A percentile compares a stretch with the other conserved stretches of the same genome.
phyloP scores from a whole-genome alignment of 2,329 filamentous ascomycete species.

The Colletotrichum graminicola region DNA sequence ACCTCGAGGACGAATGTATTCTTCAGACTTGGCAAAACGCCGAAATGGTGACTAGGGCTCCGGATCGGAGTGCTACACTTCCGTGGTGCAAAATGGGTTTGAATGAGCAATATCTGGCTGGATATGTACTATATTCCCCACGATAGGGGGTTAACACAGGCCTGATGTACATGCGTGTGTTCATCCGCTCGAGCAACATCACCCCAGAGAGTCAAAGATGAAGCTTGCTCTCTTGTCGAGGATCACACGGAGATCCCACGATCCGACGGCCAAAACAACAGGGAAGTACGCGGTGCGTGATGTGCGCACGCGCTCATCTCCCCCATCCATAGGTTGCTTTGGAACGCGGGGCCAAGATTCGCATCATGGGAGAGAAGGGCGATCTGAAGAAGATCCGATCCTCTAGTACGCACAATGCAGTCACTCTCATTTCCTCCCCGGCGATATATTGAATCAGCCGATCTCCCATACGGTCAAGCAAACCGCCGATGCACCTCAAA shows the following conservation, averaged over 20 bases:
- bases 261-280: neutral
- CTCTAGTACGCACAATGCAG: neutral
- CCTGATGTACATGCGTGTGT: too few species aligned
- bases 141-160: neutral
- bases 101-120: neutral
- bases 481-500: constrained; percentile 5
- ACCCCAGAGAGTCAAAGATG: neutral
- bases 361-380: neutral
- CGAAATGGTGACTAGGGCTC: neutral
- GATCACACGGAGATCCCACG: neutral
- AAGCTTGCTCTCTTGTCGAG: neutral
- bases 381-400: neutral
- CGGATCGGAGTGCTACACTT: neutral
- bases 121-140: neutral
- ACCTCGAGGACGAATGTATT: neutral
- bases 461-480: constrained; percentile 18
- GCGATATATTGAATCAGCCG: constrained; percentile 1
- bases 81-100: neutral
- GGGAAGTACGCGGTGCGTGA: neutral
- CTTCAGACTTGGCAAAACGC: neutral
- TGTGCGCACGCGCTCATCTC: neutral
- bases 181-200: neutral
- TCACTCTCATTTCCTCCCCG: neutral
- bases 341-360: neutral
- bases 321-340: too few species aligned